Evolutionary conservation across 2,329 filamentous ascomycete species (phyloP).

Genomic region (Xylaria sp.): DNA sequence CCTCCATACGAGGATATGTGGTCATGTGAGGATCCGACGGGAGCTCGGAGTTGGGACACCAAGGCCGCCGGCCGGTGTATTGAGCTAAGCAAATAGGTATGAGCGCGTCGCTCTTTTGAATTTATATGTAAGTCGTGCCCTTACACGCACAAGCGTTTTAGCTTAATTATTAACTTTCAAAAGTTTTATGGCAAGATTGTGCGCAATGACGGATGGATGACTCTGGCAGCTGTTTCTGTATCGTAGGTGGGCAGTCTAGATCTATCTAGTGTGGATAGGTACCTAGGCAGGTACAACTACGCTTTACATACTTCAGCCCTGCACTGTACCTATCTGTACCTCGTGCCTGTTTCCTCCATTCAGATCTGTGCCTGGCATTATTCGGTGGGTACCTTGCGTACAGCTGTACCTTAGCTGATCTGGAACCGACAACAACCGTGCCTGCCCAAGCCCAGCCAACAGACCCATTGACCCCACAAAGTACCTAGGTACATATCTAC

Average conservation of each 20-base stretch:
- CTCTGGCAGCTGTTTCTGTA: too few species aligned
- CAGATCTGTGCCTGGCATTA: conserved; percentile 33
- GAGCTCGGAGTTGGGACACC: background rate
- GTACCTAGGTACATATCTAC: background rate
- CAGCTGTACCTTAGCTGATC: conserved; percentile 20
- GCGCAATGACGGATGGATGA: background rate
- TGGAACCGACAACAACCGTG: background rate
- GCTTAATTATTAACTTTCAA: too few species aligned
- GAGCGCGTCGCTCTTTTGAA: background rate
- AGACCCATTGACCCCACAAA: conserved; percentile 11
- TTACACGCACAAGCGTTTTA: background rate
- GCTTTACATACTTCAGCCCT: background rate
- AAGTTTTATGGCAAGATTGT: background rate
- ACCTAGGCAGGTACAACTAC: background rate
- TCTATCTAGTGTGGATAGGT: background rate
- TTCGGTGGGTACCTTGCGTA: conserved; percentile 27
- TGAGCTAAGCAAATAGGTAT: background rate
- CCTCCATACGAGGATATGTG: background rate
- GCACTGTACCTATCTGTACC: conserved; percentile 2
- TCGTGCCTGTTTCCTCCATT: conserved; percentile 18
- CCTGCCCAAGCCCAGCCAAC: conserved; percentile 1
- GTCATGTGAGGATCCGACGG: background rate
- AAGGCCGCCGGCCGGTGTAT: too few species aligned
- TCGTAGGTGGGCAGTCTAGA: too few species aligned
- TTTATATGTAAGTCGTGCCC: background rate